Base-by-base conservation (phyloP, 139 green algal species). In the Bryopsis sp. region DNA sequence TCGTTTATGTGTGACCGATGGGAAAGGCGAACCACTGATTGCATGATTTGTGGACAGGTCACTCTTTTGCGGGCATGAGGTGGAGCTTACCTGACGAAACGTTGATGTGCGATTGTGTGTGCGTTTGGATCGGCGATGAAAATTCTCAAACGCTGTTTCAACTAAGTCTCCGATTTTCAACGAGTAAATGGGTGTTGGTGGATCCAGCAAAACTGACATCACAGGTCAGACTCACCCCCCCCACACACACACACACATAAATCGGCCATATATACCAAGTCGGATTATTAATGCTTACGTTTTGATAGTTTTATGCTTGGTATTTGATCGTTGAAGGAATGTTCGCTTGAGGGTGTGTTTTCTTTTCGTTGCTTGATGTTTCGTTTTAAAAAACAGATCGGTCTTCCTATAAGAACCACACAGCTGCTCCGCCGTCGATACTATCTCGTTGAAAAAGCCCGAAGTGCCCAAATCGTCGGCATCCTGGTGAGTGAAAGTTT, bases 381-480 rank as follows among this genome's bases (percentile, higher is more conserved):
- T 50, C 43, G 19, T 50, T 50, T 50, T 50, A 26, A 50, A 26
- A 26, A 71, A 22, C 28, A 57, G 4, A 57, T 75, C 61, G 79
- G 78, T 2, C 39, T 85, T 37, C 57, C 66, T 0, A 31, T 36
- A 31, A 26, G 62, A 22, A n/a, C 82, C 38, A 70, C 36, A 36
- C 64, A 71, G 8, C 62, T 73, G 2, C 75, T 90, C 59, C 43
- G 68, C 1, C 46, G 72, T 26, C 78, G 90, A 8, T 92, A 95
- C 72, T 97, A 80, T 50, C 64, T 97, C 15, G 84, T 97, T 43
- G 85, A 97, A 74, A 89, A 87, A 60, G 89, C 91, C 2, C 84
- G 85, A 46, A 77, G 84, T 2, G 89, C 91, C 7, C 80, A 66
- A 58, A 92, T 97, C 24, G 81, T 98, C 19, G 93, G 89, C 11